A percentile compares a stretch with the other conserved stretches of the same genome.
Evolutionary conservation across 768 basidiomycete genomes (phyloP).

Genomic region (Tylopilus rubrobrunneus): DNA sequence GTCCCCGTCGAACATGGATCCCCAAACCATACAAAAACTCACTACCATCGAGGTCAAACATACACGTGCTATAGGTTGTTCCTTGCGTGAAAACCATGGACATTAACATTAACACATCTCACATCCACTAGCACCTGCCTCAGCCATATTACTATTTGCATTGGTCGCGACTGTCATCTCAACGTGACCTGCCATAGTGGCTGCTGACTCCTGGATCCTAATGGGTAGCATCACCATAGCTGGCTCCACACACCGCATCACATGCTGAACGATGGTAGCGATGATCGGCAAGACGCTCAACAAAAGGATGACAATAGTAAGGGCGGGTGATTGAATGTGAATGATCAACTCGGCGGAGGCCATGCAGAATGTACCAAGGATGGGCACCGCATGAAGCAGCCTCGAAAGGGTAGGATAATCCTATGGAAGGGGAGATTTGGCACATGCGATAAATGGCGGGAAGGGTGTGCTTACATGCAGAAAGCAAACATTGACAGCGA

Average conservation of each 20-base stretch:
- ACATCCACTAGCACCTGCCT: no score
- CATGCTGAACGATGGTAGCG: not conserved
- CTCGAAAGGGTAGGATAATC: slow-evolving; percentile 1
- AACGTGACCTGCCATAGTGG: no score
- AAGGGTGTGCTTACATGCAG: slow-evolving; percentile 4
- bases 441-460: not conserved
- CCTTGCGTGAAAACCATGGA: no score
- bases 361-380: slow-evolving; percentile 9
- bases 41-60: no score
- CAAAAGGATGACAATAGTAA: slow-evolving; percentile 7
- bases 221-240: not conserved
- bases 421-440: not conserved
- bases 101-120: not conserved
- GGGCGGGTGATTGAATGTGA: slow-evolving; percentile 4
- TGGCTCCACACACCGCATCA: no score
- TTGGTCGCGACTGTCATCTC: no score
- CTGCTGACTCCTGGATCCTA: not conserved
- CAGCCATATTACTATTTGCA: no score
- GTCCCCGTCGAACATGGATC: no score
- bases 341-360: slow-evolving; percentile 7
- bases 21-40: no score
- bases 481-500: no score
- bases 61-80: no score
- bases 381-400: slow-evolving; percentile 18
- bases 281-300: slow-evolving; percentile 9